Percentiles rank a stretch among this genome's conserved stretches.
Evolutionary conservation across 2,329 filamentous ascomycete species (phyloP).

Genomic region (Fusarium luffae): DNA sequence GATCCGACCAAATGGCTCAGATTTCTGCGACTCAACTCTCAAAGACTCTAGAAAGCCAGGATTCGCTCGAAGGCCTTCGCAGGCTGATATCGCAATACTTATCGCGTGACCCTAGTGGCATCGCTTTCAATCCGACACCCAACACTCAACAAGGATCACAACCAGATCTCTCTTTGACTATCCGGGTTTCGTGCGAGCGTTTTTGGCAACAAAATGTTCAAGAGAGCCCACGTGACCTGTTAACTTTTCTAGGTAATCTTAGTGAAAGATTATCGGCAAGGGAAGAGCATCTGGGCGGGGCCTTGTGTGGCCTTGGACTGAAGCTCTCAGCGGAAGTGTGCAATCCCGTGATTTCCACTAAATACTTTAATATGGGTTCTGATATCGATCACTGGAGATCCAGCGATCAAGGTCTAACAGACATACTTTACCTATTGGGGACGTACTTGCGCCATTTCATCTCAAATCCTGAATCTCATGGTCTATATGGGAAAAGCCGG

Average conservation of each 20-base stretch:
- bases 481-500: conserved; percentile 29
- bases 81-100: conserved; percentile 48
- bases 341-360: conserved; percentile 36
- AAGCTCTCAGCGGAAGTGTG: conserved; percentile 47
- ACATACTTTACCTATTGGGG: conserved; percentile 40
- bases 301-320: conserved; percentile 48
- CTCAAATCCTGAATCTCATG: not conserved
- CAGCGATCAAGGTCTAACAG: conserved; percentile 20
- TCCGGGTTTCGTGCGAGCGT: conserved; percentile 42
- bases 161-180: conserved; percentile 29
- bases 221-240: conserved; percentile 29
- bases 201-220: conserved; percentile 25
- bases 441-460: conserved; percentile 30
- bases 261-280: conserved; percentile 47
- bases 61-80: conserved; percentile 46
- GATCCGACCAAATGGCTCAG: conserved; percentile 5
- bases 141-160: not conserved
- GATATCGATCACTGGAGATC: conserved; percentile 24
- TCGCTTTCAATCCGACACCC: not conserved
- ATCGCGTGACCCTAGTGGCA: conserved; percentile 34
- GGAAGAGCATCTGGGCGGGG: conserved; percentile 38
- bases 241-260: conserved; percentile 57
- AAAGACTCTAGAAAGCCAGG: conserved; percentile 37
- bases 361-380: conserved; percentile 44
- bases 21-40: conserved; percentile 28